Conservation (phyloP, 1,284 basidiomycete genomes). For the Porphyrellus sp. region DNA sequence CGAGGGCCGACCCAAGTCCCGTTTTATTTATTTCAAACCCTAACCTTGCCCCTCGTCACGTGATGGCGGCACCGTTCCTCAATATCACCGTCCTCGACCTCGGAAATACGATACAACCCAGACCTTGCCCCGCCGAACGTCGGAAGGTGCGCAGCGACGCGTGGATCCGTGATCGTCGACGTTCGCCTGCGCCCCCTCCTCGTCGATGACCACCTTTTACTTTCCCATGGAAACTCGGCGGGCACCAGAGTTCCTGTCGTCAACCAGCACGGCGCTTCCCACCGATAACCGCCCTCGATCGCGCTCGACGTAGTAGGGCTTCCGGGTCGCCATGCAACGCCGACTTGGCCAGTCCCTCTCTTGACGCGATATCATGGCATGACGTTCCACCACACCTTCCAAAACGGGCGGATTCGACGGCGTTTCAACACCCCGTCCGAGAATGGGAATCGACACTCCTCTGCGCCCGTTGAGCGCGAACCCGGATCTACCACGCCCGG, state of each 20-base stretch:
- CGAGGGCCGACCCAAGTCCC: constrained; percentile 23
- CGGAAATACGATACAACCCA: constrained; percentile 4
- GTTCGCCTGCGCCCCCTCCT: too few species aligned
- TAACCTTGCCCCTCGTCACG: constrained; percentile 26
- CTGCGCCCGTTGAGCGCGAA: not conserved
- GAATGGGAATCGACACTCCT: constrained; percentile 9
- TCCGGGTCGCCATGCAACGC: constrained; percentile 27
- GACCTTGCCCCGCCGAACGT: too few species aligned
- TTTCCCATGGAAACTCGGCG: constrained; percentile 5
- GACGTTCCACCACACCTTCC: constrained; percentile 4
- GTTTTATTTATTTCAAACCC: constrained; percentile 32
- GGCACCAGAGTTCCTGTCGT: not conserved
- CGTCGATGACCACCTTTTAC: too few species aligned
- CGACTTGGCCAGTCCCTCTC: too few species aligned
- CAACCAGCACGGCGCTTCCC: not conserved
- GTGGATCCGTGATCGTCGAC: too few species aligned
- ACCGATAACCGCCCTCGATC: constrained; percentile 27
- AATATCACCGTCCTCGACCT: not conserved
- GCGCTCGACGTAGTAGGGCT: constrained; percentile 1
- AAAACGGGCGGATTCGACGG: constrained; percentile 11
- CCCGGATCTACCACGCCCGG: not conserved
- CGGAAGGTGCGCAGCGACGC: too few species aligned
- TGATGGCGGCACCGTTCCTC: constrained; percentile 21
- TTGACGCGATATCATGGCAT: too few species aligned
- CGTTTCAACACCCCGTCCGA: constrained; percentile 11